phyloP scores from a whole-genome alignment of 1,139 yeast genomes.

The Yamadazyma atlantica region DNA sequence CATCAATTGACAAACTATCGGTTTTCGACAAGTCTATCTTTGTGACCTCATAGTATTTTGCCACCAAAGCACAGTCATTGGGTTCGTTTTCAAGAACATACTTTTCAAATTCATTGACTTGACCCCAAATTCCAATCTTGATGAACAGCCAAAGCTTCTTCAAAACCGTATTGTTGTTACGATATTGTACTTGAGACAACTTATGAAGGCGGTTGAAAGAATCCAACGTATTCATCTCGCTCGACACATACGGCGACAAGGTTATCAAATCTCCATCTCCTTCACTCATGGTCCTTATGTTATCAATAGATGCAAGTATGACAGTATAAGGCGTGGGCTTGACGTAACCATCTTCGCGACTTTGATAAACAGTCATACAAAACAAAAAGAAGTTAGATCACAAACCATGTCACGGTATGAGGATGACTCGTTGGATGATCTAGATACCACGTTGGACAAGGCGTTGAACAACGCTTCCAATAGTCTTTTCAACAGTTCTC shows the following conservation, averaged over 20 bases:
- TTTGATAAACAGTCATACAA: constrained; percentile 1
- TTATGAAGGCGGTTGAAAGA: constrained; percentile 8
- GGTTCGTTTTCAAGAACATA: constrained; percentile 44
- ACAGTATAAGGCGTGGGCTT: too few species aligned
- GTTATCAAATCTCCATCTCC: constrained; percentile 14
- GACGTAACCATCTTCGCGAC: too few species aligned
- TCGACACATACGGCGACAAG: constrained; percentile 12
- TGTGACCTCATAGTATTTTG: constrained; percentile 45
- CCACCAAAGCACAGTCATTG: constrained; percentile 54
- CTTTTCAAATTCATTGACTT: constrained; percentile 38
- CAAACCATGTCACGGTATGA: constrained; percentile 15
- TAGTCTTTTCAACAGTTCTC: constrained; percentile 23
- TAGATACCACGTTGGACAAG: constrained; percentile 43
- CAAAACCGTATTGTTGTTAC: constrained; percentile 14
- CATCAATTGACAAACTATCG: constrained; percentile 28
- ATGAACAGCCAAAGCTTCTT: constrained; percentile 28
- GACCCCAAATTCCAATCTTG: constrained; percentile 23
- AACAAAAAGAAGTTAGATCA: neutral
- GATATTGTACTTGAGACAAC: constrained; percentile 8
- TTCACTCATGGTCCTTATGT: constrained; percentile 1
- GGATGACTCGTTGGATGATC: constrained; percentile 40
- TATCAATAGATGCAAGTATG: too few species aligned
- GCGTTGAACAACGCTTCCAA: constrained; percentile 43
- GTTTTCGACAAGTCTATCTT: constrained; percentile 30
- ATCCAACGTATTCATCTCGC: constrained; percentile 7